phyloP scores from a whole-genome alignment of 306 rosid species.

The Astragalus glycyphyllos region DNA sequence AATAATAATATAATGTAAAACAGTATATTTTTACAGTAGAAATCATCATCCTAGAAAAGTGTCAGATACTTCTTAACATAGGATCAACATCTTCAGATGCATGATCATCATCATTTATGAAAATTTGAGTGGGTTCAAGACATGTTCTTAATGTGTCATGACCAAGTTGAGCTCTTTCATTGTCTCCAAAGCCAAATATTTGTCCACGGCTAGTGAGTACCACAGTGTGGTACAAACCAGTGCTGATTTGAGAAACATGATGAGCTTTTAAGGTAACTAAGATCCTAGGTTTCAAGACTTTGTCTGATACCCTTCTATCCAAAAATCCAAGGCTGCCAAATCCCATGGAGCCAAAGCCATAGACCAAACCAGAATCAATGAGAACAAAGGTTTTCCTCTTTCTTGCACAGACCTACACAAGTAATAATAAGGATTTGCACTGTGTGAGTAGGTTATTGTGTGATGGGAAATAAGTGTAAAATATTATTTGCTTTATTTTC shows the following conservation, averaged over 20 bases:
- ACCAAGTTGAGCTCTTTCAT: constrained; percentile 92
- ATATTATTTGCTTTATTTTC: too few relatives aligned
- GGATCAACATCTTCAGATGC: constrained; percentile 49
- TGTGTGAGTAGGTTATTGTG: neutral
- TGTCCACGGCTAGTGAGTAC: constrained; percentile 71
- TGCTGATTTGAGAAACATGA: constrained; percentile 88
- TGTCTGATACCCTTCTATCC: constrained; percentile 73
- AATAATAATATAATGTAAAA: constrained; percentile 14
- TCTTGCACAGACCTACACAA: constrained; percentile 83
- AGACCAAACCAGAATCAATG: constrained; percentile 71
- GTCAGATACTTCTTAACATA: too few relatives aligned
- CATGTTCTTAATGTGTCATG: constrained; percentile 78
- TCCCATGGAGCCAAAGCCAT: constrained; percentile 91
- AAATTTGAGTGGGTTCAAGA: constrained; percentile 77
- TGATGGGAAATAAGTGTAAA: too few relatives aligned
- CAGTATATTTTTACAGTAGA: constrained; percentile 12
- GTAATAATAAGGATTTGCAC: constrained; percentile 26
- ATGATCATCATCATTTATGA: constrained; percentile 42
- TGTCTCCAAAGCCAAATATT: constrained; percentile 91
- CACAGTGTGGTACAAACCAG: constrained; percentile 83
- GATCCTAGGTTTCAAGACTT: constrained; percentile 68
- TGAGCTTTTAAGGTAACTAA: constrained; percentile 71
- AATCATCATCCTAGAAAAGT: constrained; percentile 16
- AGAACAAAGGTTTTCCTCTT: constrained; percentile 91
- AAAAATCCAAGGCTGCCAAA: constrained; percentile 96